Evolutionary conservation across 495 filamentous ascomycete species (phyloP).

Genomic region (Chaetomium fimeti): DNA sequence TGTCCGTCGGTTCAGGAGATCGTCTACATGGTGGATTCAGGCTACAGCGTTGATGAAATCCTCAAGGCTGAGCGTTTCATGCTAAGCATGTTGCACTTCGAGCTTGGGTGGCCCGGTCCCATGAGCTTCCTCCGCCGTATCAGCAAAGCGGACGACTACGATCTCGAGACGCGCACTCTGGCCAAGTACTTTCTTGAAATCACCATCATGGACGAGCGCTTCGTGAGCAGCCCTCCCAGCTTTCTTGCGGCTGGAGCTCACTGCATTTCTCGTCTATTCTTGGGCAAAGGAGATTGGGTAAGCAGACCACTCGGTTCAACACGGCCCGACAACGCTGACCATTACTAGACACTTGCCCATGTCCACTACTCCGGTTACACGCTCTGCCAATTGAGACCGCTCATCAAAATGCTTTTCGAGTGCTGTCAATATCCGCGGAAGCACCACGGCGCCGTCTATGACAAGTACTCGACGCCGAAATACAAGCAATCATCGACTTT

Average conservation of each 20-base stretch:
- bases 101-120: slow-evolving; percentile 93
- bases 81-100: slow-evolving; percentile 91
- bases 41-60: slow-evolving; percentile 86
- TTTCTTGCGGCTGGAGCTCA: slow-evolving; percentile 90
- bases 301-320: slow-evolving; percentile 33
- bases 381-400: slow-evolving; percentile 71
- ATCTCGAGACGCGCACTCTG: slow-evolving; percentile 89
- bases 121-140: slow-evolving; percentile 97
- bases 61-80: slow-evolving; percentile 98
- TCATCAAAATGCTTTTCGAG: slow-evolving; percentile 74
- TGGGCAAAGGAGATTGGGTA: slow-evolving; percentile 92
- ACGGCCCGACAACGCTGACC: slow-evolving; percentile 27
- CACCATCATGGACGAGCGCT: slow-evolving; percentile 97
- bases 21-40: slow-evolving; percentile 95
- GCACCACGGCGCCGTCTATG: slow-evolving; percentile 83
- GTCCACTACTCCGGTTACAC: slow-evolving; percentile 93
- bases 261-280: slow-evolving; percentile 83
- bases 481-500: slow-evolving; percentile 80
- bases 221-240: slow-evolving; percentile 86
- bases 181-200: slow-evolving; percentile 98
- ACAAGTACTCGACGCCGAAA: slow-evolving; percentile 82
- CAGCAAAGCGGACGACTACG: slow-evolving; percentile 98
- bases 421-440: slow-evolving; percentile 78
- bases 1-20: slow-evolving; percentile 93
- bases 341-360: slow-evolving; percentile 69